These are phyloP conservation scores for Talaromyces verruculosus DNA, from an alignment of 2,329 filamentous ascomycete genomes.

Conservation along the genomic window DNA sequence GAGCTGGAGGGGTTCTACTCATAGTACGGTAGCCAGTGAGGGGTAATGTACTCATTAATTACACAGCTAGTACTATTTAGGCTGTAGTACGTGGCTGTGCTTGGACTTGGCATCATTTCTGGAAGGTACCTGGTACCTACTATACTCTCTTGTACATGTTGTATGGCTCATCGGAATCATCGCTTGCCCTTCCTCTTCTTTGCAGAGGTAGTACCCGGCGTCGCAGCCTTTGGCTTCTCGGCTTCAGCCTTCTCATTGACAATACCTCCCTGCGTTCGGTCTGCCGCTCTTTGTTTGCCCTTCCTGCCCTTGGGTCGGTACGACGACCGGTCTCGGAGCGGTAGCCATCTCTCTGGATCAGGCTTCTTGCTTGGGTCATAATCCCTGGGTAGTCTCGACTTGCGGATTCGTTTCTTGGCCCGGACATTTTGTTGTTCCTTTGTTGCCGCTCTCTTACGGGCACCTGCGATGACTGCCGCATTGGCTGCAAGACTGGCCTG, in stretches of 20 bases:
- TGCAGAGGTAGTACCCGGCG: conserved; percentile 41
- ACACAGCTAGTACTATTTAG: neutral
- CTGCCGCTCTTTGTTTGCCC: conserved; percentile 76
- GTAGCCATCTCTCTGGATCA: conserved; percentile 91
- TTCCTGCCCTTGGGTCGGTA: conserved; percentile 92
- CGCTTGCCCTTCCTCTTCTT: conserved; percentile 56
- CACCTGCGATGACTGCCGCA: conserved; percentile 35
- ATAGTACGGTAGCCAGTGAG: neutral
- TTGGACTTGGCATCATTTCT: neutral
- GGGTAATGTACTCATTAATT: conserved; percentile 5
- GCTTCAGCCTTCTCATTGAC: conserved; percentile 68
- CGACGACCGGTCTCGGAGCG: conserved; percentile 80
- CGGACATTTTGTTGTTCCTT: conserved; percentile 32
- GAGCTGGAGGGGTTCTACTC: neutral
- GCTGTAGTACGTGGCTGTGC: conserved; percentile 2
- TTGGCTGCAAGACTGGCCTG: conserved; percentile 33
- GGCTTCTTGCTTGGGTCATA: conserved; percentile 72
- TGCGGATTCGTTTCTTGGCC: conserved; percentile 45
- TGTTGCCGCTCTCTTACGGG: conserved; percentile 42
- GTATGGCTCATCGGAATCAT: conserved; percentile 25
- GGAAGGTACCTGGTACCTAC: neutral
- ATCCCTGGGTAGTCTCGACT: conserved; percentile 50
- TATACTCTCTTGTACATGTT: too few relatives aligned
- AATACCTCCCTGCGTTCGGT: conserved; percentile 80
- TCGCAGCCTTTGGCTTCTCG: conserved; percentile 28